phyloP scores from a whole-genome alignment of 805 yeast genomes.

The Pichia nanzhaoensis region DNA sequence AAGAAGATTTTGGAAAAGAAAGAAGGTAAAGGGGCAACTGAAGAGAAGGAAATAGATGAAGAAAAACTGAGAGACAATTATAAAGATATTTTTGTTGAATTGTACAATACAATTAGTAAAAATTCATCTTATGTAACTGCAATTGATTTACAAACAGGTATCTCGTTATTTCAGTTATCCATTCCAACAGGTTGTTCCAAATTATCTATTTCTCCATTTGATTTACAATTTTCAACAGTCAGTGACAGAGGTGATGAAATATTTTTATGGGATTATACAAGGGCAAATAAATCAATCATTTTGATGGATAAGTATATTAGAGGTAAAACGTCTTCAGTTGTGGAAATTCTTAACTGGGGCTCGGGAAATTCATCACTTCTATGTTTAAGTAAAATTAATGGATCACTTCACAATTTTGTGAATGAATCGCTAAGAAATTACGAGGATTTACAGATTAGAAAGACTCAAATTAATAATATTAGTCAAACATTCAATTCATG shows the following conservation, averaged over 20 bases:
- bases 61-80: constrained; percentile 18
- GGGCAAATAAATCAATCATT: constrained; percentile 42
- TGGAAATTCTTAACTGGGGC: constrained; percentile 49
- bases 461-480: neutral
- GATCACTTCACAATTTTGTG: constrained; percentile 59
- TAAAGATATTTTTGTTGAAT: constrained; percentile 23
- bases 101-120: constrained; percentile 25
- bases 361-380: constrained; percentile 39
- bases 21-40: neutral
- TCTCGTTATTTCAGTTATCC: constrained; percentile 38
- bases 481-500: constrained; percentile 31
- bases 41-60: neutral
- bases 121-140: constrained; percentile 35
- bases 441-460: constrained; percentile 1
- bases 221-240: constrained; percentile 47
- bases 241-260: constrained; percentile 55
- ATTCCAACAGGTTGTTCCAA: constrained; percentile 59
- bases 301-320: constrained; percentile 52
- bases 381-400: constrained; percentile 45
- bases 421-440: constrained; percentile 31
- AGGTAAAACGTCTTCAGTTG: constrained; percentile 55
- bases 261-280: constrained; percentile 57
- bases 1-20: constrained; percentile 28
- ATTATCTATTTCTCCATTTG: constrained; percentile 56
- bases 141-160: constrained; percentile 39